phyloP scores from a whole-genome alignment of 768 basidiomycete species.

The Boletus subcaerulescens region DNA sequence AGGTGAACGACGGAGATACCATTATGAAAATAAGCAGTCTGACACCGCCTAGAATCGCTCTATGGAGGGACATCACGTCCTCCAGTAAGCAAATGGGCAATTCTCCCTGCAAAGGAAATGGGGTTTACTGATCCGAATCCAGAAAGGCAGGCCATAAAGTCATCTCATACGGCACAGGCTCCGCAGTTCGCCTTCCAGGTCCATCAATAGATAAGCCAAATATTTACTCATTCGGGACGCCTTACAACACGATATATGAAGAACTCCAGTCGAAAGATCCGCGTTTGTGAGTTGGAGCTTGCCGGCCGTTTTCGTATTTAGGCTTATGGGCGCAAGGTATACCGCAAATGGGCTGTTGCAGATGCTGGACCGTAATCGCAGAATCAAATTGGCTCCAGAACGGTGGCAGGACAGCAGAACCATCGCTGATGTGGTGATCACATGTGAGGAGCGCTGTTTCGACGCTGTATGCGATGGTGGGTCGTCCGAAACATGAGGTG shows the following conservation, averaged over 20 bases:
- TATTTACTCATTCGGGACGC: conserved; percentile 94
- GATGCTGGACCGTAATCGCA: conserved; percentile 95
- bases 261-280: conserved; percentile 83
- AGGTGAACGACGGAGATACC: conserved; percentile 45
- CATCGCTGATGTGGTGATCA: conserved; percentile 95
- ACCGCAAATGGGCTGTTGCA: conserved; percentile 89
- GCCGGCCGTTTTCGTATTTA: conserved; percentile 1
- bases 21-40: conserved; percentile 6
- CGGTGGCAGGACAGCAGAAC: conserved; percentile 92
- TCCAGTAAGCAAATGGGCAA: conserved; percentile 66
- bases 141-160: conserved; percentile 92
- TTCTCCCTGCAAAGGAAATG: neutral
- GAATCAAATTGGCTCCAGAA: conserved; percentile 90
- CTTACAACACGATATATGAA: conserved; percentile 93
- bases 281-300: conserved; percentile 58
- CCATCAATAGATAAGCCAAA: conserved; percentile 97
- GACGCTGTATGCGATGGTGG: conserved; percentile 97
- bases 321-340: conserved; percentile 54
- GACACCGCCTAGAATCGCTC: conserved; percentile 73
- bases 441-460: conserved; percentile 98
- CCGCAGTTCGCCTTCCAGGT: conserved; percentile 93
- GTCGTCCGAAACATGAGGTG: conserved; percentile 24
- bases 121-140: conserved; percentile 10
- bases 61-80: conserved; percentile 95
- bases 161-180: conserved; percentile 93